These are phyloP conservation scores for Drechslerella dactyloides DNA, from an alignment of 2,329 filamentous ascomycete genomes.

Conservation along the genomic window DNA sequence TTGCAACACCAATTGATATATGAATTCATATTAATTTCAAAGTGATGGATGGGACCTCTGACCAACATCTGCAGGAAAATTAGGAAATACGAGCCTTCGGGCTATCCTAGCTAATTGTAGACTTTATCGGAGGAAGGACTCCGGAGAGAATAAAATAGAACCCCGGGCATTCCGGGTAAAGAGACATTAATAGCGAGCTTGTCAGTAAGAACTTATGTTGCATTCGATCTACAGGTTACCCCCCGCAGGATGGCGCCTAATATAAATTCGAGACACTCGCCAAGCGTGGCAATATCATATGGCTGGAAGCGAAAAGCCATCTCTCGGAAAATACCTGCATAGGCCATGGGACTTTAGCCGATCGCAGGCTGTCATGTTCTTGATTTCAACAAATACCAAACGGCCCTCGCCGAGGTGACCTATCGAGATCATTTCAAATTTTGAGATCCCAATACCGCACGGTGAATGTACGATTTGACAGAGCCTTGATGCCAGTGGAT, in stretches of 20 bases:
- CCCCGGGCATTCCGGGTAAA: neutral
- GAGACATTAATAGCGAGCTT: neutral
- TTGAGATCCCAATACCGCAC: too few relatives aligned
- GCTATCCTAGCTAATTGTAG: neutral
- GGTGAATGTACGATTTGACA: too few relatives aligned
- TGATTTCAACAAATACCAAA: too few relatives aligned
- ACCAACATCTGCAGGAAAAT: constrained; percentile 10
- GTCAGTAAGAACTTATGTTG: neutral
- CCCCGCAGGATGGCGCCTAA: neutral
- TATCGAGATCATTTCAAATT: neutral
- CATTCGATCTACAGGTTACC: neutral
- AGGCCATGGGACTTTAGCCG: neutral
- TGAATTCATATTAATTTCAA: neutral
- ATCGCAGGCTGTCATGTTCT: too few relatives aligned
- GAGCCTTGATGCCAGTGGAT: too few relatives aligned
- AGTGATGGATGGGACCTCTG: neutral
- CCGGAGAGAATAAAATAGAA: neutral
- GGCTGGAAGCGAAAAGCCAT: neutral
- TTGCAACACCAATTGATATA: neutral
- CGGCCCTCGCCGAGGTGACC: neutral
- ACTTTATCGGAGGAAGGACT: too few relatives aligned
- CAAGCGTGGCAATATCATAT: too few relatives aligned
- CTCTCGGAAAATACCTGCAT: neutral
- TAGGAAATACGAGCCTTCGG: constrained; percentile 24
- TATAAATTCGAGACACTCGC: neutral